Evolutionary conservation across 345 rosid genomes (phyloP), one percentile per base, ranked within the genome.

Genomic region (Boechera stricta): DNA sequence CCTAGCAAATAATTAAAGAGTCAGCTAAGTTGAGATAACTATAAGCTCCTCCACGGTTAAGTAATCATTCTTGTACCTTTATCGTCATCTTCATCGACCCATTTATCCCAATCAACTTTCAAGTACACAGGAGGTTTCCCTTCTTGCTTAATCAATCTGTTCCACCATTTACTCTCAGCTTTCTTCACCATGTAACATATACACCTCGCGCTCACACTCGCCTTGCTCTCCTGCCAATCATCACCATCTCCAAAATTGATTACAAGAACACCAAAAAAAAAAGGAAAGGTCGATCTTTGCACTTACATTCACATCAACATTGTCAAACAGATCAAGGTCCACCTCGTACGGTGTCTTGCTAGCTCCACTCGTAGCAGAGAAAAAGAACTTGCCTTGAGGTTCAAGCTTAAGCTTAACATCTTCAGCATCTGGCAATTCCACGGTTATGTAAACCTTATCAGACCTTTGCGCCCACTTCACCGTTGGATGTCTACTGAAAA

Each of bases 401-500:
- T 84, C 90, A 49, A 85, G 79, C 77, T 84, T 85, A 44, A 85
- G 81, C 78, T 89, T 85, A 24, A 80, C 84, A 65, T 87, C 80
- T 78, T 85, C 82, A 13, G 89, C 88, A 69, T 89, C 90, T 2
- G 88, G 88, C 48, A 89, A 67, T 15, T 78, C 85, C 48, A 89
- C 66, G 0, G 88, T 89, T 31, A 89, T 67, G 80, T 73, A 87
- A 42, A 89, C 77, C 65, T 61, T 81, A 48, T 87, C 89, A 3
- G 72, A 74, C 62, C 85, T 84, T 84, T 85, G 89, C 15, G 90
- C 93, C 89, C 93, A 88, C 72, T 86, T 85, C 36, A 85, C 84
- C 2, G 67, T 58, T 5, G 90, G 89, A 83, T 86, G 90, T 49
- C 88, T 82, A 69, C 89, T 85, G 81, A 11, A 72, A 71, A 73